phyloP scores from a whole-genome alignment of 768 basidiomycete species.

The Boletus rex-veris region DNA sequence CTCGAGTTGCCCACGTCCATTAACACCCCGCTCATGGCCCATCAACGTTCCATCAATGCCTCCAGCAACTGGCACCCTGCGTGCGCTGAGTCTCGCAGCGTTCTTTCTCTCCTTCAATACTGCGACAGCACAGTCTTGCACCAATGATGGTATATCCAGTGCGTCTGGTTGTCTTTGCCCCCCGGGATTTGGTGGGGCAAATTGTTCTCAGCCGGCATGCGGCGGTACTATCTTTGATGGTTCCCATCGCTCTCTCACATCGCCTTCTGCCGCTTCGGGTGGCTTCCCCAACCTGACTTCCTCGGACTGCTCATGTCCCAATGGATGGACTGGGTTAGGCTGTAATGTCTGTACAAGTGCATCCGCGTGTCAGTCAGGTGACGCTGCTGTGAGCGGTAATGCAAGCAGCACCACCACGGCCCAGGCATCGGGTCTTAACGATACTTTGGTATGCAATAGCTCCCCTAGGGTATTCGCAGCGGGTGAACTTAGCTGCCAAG shows the following conservation, averaged over 20 bases:
- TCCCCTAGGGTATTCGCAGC: slow-evolving; percentile 69
- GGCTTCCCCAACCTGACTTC: slow-evolving; percentile 63
- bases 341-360: slow-evolving; percentile 77
- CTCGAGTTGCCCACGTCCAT: background rate
- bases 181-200: slow-evolving; percentile 71
- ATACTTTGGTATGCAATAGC: slow-evolving; percentile 72
- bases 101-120: slow-evolving; percentile 10
- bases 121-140: slow-evolving; percentile 24
- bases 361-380: slow-evolving; percentile 66
- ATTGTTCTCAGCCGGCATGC: slow-evolving; percentile 69
- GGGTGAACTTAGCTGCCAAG: slow-evolving; percentile 81
- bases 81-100: slow-evolving; percentile 7
- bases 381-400: slow-evolving; percentile 40
- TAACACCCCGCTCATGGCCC: background rate
- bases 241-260: slow-evolving; percentile 48
- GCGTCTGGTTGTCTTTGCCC: slow-evolving; percentile 63
- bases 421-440: slow-evolving; percentile 42
- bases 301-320: slow-evolving; percentile 63
- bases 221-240: slow-evolving; percentile 82
- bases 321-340: slow-evolving; percentile 73
- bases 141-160: slow-evolving; percentile 24
- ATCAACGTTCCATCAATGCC: slow-evolving; percentile 6
- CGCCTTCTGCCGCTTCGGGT: slow-evolving; percentile 34
- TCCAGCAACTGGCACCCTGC: background rate
- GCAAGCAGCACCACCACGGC: slow-evolving; percentile 30